Base-by-base conservation (phyloP, 2,329 filamentous ascomycete genomes). In the Chaetomium globosum region DNA sequence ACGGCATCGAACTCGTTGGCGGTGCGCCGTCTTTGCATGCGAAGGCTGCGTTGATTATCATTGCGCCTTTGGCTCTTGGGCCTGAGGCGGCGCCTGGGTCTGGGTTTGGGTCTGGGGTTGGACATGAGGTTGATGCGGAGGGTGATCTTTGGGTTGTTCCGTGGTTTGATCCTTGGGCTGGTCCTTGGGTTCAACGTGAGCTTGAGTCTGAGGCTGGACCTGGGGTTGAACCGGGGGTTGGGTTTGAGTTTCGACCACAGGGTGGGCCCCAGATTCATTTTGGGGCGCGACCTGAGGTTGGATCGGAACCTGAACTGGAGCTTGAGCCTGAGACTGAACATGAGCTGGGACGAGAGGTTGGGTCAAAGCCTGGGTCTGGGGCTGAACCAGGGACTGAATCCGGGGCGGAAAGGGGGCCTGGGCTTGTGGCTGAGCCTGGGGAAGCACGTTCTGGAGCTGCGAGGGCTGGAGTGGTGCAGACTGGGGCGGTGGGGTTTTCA, bases 1-100 rank as follows among this genome's bases (percentile, higher is more conserved):
- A 65, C 52, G 52, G 63, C 63, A 53, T 65, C 59, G 26, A 55
- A 60, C 39, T 59, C 54, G n/a, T 62, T 10, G 19, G 52, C 49
- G 23, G 31, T 52, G 23, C 19, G 26, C 26, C 59, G 54, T 39
- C 26, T 55, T 19, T 43, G 43, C 46, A 4, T 43, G 23, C 10
- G 4, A 21, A n/a, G 21, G 13, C 30, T 43, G 10, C 21, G 9
- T 2, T 21, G 26, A n/a, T 13, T 23, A n/a, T 54, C 23, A 59
- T 55, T 54, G 56, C 21, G 49, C 56, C 49, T 49, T 48, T n/a
- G 49, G 56, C 6, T 63, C 55, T 28, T 63, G 60, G 9, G 49
- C 9, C 21, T 58, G 54, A 53, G 43, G 12, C 21, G 53, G 48
- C 13, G 30, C n/a, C 13, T 39, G 53, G 10, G 53, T 46, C 23